Base-by-base conservation (phyloP, 192 early-diverging fungal genomes). In the Borealophlyctis nickersoniae region DNA sequence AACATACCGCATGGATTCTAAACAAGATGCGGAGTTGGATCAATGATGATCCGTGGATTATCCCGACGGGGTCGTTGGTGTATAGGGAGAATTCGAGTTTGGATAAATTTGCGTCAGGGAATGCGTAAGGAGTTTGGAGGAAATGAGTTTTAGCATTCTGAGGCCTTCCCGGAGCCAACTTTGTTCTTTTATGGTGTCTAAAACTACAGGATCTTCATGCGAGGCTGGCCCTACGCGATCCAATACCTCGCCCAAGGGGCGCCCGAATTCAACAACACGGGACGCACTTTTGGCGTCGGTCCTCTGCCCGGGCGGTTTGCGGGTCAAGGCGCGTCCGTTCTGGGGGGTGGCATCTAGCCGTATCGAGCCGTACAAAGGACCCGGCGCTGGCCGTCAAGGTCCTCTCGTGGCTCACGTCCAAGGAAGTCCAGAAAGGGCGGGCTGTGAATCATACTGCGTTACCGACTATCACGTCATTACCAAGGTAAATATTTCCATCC, bases 281-380 rank as follows among this genome's bases (percentile, higher is more conserved):
- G 16, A 13, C 26, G 33, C 1, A 58, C 9, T 0, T 58, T 11
- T 13, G 57, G 57, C 14, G 30, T 58, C 33, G 26, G n/a, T 23
- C 26, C 32, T 7, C 58, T 60, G 2, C 57, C 57, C 9, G 57
- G 57, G 7, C 9, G 24, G 11, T 14, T 16, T 24, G 19, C 57
- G 9, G 57, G 33, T 35, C 57, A 58, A 35, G 53, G 53, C 9
- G 23, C 57, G 13, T 27, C 27, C 5, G 23, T 26, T 11, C 29
- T 58, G 57, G 57, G 11, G 57, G 57, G 11, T 58, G 57, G 57
- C 57, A 58, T 13, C 24, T 58, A 24, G 57, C 28, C 14, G 36
- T 58, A 19, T 58, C 57, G 11, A 24, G 36, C 29, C 57, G 36
- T 7, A 58, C 28, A 13, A 14, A 58, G 24, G 33, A 58, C 24